A percentile compares a stretch with the other conserved stretches of the same genome.
phyloP scores from a whole-genome alignment of 257 asterid genomes.

The Fraxinus quadrangulata region DNA sequence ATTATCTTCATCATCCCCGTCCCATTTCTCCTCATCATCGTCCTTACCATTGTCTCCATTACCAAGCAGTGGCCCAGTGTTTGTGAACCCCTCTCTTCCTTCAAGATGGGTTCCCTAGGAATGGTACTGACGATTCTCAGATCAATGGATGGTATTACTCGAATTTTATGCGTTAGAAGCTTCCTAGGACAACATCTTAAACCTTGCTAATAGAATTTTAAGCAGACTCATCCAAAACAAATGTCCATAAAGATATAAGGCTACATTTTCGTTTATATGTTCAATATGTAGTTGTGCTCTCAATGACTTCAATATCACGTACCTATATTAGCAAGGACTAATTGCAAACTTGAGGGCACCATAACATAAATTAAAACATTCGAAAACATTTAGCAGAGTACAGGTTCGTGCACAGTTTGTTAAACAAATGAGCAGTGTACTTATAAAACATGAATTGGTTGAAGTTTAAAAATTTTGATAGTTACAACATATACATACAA shows the following conservation, averaged over 20 bases:
- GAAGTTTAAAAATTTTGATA: not conserved
- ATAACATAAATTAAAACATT: not conserved
- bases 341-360: not conserved
- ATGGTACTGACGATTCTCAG: not conserved
- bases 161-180: not conserved
- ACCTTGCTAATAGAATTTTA: not conserved
- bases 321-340: not conserved
- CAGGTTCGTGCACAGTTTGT: not conserved
- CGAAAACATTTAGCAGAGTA: not conserved
- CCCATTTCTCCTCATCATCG: not conserved
- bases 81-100: not conserved
- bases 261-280: not conserved
- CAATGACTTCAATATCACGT: not conserved
- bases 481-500: not conserved
- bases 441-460: not conserved
- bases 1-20: constrained; percentile 17
- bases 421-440: not conserved
- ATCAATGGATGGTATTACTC: not conserved
- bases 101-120: not conserved
- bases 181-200: not conserved
- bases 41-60: constrained; percentile 20
- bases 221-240: not conserved
- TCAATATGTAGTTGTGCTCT: not conserved
- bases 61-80: constrained; percentile 10
- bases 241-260: not conserved